Base-by-base conservation (phyloP, 1,284 basidiomycete genomes). In the Tilletia walkeri region DNA sequence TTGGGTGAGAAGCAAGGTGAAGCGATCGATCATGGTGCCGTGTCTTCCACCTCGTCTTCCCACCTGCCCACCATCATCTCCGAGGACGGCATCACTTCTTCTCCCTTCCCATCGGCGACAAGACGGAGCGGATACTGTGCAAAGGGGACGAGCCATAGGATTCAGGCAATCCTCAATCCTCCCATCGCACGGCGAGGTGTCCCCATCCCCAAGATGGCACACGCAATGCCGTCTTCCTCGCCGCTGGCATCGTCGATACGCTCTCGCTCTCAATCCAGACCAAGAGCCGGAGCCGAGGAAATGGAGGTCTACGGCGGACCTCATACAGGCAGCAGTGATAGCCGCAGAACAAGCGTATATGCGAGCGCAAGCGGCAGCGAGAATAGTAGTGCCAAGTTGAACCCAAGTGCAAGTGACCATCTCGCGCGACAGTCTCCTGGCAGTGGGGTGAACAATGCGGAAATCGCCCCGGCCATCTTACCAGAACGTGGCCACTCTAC, bases 311-410 rank as follows among this genome's bases (percentile, higher is more conserved):
- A 65, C 38, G 24, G 49, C 66, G n/a, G 41, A 36, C 16, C 48
- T 30, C 45, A 38, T 34, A 47, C 49, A 20, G 36, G 41, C 9
- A 67, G 41, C 48, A 67, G 49, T 39, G 12, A 48, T 34, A 39
- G 59, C 12, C 59, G 36, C 30, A 38, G 59, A 24, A 63, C 30
- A 34, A 36, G 38, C 24, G 20, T 34, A 36, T 36, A 30, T 20
- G 41, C 24, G 30, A 56, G 48, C 24, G 66, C 66, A 6, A 67
- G 66, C 20, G 66, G 66, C 47, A 67, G 53, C 48, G 65, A 12
- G 49, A 39, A 12, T 14, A 45, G 14, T 45, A 45, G 41, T 14
- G 7, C 45, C 61, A 41, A 41, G 24, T n/a, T 65, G 61, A 65
- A 6, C 50, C 12, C 50, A 6, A 24, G 50, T 7, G 50, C 20